Evolutionary conservation across 106 monocot species (phyloP), one percentile per base, ranked within the genome.

Genomic region (Posidonia australis): DNA sequence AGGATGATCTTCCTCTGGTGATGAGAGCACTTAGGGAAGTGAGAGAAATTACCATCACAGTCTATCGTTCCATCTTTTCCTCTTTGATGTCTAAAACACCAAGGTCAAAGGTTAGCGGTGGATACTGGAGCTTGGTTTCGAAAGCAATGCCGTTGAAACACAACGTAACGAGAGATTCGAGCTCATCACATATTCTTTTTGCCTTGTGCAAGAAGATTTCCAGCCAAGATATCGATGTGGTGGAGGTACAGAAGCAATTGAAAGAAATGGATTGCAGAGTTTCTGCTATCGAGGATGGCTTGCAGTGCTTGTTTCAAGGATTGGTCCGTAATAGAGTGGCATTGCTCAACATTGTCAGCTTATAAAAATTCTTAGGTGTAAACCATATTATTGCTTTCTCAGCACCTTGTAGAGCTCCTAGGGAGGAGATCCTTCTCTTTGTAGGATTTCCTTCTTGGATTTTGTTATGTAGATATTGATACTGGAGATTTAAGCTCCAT

Each of bases 331-430:
- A 51, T 0, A 66, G 74, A 19, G 58, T 74, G 13, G 46, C 66
- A 10, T 41, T 74, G 9, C 74, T 74, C 58, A 74, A 74, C 51
- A 60, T 60, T 18, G 5, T 58, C 60, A 67, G n/a, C 66, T 31
- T 49, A 48, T 48, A 65, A 26, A 32, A 9, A 29, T 27, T 25
- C 13, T 55, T 21, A 56, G n/a, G n/a, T n/a, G n/a, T n/a, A n/a
- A n/a, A n/a, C n/a, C n/a, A n/a, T n/a, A n/a, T n/a, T n/a, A n/a
- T n/a, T n/a, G n/a, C n/a, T n/a, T n/a, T n/a, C n/a, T n/a, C n/a
- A n/a, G n/a, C n/a, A n/a, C n/a, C n/a, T n/a, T n/a, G n/a, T n/a
- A n/a, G n/a, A n/a, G n/a, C n/a, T n/a, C n/a, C n/a, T n/a, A n/a
- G n/a, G n/a, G n/a, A n/a, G n/a, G n/a, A n/a, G n/a, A n/a, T n/a